Evolutionary conservation across 805 yeast genomes (phyloP).

Genomic region (Wickerhamiella sergipiensis): DNA sequence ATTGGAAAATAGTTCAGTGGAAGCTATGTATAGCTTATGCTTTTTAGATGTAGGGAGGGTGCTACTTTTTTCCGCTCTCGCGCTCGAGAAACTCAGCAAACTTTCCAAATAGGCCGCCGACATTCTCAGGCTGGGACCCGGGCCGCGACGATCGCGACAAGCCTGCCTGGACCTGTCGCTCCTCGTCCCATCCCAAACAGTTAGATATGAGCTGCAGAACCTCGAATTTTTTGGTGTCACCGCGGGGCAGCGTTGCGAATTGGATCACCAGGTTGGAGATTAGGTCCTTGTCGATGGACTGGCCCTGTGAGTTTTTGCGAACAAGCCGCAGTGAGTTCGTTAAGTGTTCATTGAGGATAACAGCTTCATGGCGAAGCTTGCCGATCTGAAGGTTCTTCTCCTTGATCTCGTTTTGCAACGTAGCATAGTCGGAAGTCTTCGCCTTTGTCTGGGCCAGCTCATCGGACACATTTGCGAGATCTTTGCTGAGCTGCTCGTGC

Average conservation of each 20-base stretch:
- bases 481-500: conserved; percentile 1
- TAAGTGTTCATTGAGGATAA: conserved; percentile 81
- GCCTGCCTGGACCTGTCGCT: conserved; percentile 23
- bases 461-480: background rate
- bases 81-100: conserved; percentile 27
- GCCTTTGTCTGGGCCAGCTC: conserved; percentile 1
- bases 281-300: conserved; percentile 74
- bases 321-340: conserved; percentile 84
- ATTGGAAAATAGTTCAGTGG: conserved; percentile 76
- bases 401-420: conserved; percentile 34
- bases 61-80: conserved; percentile 18
- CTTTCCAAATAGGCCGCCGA: conserved; percentile 25
- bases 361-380: conserved; percentile 86
- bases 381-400: conserved; percentile 74
- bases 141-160: conserved; percentile 12
- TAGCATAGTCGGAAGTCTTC: conserved; percentile 13
- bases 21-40: background rate
- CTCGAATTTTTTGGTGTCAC: conserved; percentile 89
- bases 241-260: conserved; percentile 76
- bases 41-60: background rate
- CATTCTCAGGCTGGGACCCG: background rate
- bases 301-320: conserved; percentile 61
- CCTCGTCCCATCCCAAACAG: conserved; percentile 79
- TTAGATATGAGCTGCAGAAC: conserved; percentile 74
- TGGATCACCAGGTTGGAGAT: conserved; percentile 76